phyloP scores from a whole-genome alignment of 2,329 filamentous ascomycete species.

The Knoxdaviesia proteae region DNA sequence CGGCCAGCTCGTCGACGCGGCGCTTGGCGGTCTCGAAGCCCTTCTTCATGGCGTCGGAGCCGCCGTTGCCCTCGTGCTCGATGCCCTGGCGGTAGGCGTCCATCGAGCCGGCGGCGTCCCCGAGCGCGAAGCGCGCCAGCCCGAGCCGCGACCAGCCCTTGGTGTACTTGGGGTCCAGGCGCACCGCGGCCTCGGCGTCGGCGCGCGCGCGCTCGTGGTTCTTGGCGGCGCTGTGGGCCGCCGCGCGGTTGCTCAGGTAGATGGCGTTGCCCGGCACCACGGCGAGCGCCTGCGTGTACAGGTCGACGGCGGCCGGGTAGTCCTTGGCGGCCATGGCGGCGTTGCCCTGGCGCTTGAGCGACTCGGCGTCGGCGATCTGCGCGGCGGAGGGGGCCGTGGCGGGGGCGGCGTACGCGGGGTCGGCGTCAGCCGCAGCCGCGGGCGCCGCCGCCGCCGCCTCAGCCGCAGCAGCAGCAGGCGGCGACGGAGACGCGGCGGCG shows the following conservation, averaged over 20 bases:
- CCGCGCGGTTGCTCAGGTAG: constrained; percentile 93
- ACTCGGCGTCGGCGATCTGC: constrained; percentile 64
- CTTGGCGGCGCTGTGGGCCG: constrained; percentile 67
- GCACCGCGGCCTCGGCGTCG: constrained; percentile 80
- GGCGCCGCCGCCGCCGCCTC: constrained; percentile 15
- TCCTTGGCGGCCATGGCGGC: constrained; percentile 90
- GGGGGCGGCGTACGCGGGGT: constrained; percentile 11
- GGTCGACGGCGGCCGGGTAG: constrained; percentile 60
- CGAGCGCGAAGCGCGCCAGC: constrained; percentile 75
- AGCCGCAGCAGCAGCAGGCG: constrained; percentile 14
- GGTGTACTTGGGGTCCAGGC: constrained; percentile 77
- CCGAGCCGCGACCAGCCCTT: constrained; percentile 94
- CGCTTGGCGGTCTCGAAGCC: constrained; percentile 85
- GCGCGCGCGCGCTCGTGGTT: constrained; percentile 68
- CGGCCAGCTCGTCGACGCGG: constrained; percentile 61
- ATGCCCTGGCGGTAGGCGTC: constrained; percentile 89
- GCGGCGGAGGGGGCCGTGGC: constrained; percentile 23
- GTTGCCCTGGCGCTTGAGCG: constrained; percentile 78
- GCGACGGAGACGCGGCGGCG: constrained; percentile 11
- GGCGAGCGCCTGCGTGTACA: constrained; percentile 72
- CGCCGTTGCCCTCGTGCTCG: constrained; percentile 80
- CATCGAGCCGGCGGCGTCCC: constrained; percentile 78
- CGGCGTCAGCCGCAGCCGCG: constrained; percentile 16
- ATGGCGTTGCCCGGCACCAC: constrained; percentile 75
- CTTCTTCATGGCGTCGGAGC: constrained; percentile 93